Evolutionary conservation across 2,329 filamentous ascomycete species (phyloP).

Genomic region (Helotiales sp.): DNA sequence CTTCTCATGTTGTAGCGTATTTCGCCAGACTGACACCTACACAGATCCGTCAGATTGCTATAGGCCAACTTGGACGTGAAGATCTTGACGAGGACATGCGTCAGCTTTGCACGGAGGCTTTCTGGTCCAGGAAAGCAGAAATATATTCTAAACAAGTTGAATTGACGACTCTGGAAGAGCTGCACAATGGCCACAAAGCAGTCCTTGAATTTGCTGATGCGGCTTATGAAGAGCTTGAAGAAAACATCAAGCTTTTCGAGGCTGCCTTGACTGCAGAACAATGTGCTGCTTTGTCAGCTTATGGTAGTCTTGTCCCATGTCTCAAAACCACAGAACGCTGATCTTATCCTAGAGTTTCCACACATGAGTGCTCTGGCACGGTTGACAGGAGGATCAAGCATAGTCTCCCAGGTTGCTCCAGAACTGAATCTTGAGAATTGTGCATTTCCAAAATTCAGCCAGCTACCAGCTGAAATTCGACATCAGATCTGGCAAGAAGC

Average conservation of each 20-base stretch:
- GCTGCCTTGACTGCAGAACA: background rate
- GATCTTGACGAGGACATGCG: slow-evolving; percentile 9
- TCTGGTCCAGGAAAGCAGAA: slow-evolving; percentile 4
- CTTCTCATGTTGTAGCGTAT: background rate
- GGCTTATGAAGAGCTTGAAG: slow-evolving; percentile 7
- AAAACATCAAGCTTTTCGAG: slow-evolving; percentile 9
- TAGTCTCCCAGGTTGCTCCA: background rate
- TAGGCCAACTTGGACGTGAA: slow-evolving; percentile 4
- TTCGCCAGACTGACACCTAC: background rate
- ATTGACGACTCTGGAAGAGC: slow-evolving; percentile 6
- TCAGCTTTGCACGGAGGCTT: background rate
- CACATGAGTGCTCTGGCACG: slow-evolving; percentile 3
- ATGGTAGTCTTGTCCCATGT: background rate
- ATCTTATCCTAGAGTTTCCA: slow-evolving; percentile 8
- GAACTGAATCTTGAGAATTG: background rate
- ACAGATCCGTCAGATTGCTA: slow-evolving; percentile 9
- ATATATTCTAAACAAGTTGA: slow-evolving; percentile 8
- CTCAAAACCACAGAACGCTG: background rate
- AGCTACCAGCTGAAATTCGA: slow-evolving; percentile 16
- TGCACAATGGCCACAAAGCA: slow-evolving; percentile 4
- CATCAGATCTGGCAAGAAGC: slow-evolving; percentile 9
- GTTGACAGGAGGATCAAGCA: slow-evolving; percentile 2
- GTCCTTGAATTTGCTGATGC: slow-evolving; percentile 5
- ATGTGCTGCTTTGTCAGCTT: background rate
- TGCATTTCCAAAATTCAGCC: slow-evolving; percentile 7